Evolutionary conservation across 169 alveolate species (phyloP), one percentile per base, ranked within the genome.

Genomic region (Plasmodium cynomolgi): DNA sequence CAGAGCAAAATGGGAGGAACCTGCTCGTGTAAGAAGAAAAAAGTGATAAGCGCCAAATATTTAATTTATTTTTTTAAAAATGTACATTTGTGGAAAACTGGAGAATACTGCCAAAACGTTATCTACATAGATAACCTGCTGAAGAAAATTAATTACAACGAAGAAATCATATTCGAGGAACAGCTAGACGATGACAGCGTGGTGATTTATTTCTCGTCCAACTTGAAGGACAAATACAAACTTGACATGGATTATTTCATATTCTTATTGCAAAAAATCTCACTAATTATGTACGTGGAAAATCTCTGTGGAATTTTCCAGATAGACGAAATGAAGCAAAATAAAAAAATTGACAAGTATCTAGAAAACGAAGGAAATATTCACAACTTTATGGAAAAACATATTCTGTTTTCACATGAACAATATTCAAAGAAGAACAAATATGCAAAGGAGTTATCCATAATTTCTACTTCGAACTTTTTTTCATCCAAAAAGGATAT

Each of bases 401-500:
- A 68, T 29, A 58, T 90, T 23, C 1, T 23, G 34, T 56, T 15
- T 29, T 62, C 50, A 37, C 13, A 62, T 47, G 94, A 90, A 23
- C 88, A 79, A 39, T 90, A 39, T 80, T 4, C 20, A 6, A 37
- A 79, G 33, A 90, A 44, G 74, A 90, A 79, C 17, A 90, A 58
- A 80, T 80, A 90, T 90, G 88, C 91, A 62, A 58, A 80, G 9
- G 84, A 90, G 23, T 62, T 90, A 90, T 58, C 88, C 29, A 62
- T 17, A 11, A 58, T 90, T 20, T 79, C 91, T 34, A 90, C 75
- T 15, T 39, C 88, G 11, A 90, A 39, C 34, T 44, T 90, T n/a
- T 80, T 79, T 90, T 79, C 81, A 17, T 41, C 90, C 73, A 90
- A 79, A 90, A 90, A 81, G n/a, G 91, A 90, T 15, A 79, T 90